Percentiles rank a stretch among this genome's conserved stretches.
Conservation (phyloP, 306 rosid genomes). For the Aeschynomene evenia region DNA sequence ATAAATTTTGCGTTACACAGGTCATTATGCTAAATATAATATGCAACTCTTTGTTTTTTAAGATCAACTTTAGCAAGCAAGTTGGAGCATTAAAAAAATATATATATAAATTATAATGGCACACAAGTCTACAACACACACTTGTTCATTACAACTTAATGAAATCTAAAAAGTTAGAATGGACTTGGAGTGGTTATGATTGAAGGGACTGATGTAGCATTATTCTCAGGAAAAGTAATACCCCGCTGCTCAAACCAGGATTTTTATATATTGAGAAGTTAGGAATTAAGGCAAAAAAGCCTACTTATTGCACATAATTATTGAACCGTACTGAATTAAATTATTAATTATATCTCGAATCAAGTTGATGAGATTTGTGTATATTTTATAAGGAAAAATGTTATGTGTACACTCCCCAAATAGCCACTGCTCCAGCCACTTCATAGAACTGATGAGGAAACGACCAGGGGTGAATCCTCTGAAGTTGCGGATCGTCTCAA, state of each 20-base stretch:
- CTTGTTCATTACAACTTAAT: neutral
- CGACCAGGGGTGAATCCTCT: too few species aligned
- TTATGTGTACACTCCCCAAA: too few species aligned
- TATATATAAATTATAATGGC: too few species aligned
- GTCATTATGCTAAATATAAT: neutral
- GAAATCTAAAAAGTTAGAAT: neutral
- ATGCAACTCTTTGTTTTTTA: too few species aligned
- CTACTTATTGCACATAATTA: neutral
- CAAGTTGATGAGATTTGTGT: too few species aligned
- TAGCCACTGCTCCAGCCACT: too few species aligned
- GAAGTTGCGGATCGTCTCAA: too few species aligned
- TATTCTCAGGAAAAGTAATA: slow-evolving; percentile 7
- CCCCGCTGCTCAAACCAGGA: neutral
- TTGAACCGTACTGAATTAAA: neutral
- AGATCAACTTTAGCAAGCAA: neutral
- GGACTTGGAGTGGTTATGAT: neutral
- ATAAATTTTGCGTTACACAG: neutral
- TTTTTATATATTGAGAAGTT: neutral
- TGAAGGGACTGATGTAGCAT: neutral
- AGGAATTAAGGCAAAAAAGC: slow-evolving; percentile 10
- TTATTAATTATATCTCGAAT: too few species aligned
- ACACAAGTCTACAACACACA: neutral
- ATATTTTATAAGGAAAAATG: too few species aligned
- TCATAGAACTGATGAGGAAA: too few species aligned
- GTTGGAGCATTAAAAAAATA: neutral